These are phyloP conservation scores for Rickenella mellea DNA, from an alignment of 768 basidiomycete species.

Conservation along the genomic window DNA sequence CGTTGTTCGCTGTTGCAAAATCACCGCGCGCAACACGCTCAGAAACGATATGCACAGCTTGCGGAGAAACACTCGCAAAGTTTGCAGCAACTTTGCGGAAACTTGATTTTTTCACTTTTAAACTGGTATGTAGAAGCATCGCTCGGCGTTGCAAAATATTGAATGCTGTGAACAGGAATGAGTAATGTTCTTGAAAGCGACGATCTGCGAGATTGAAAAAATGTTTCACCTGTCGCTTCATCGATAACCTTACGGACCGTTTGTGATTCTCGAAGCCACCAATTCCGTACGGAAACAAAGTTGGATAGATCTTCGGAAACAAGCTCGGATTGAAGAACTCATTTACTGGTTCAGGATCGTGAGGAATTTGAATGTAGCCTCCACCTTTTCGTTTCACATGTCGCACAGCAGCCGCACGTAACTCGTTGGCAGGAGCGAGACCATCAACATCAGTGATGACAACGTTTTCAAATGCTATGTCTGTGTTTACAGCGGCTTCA, in stretches of 20 bases:
- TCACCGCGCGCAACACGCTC: slow-evolving; percentile 15
- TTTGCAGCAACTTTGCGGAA: slow-evolving; percentile 18
- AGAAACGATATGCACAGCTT: slow-evolving; percentile 15
- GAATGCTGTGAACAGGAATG: slow-evolving; percentile 31
- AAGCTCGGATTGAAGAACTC: slow-evolving; percentile 27
- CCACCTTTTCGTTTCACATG: slow-evolving; percentile 22
- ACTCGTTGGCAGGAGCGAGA: slow-evolving; percentile 13
- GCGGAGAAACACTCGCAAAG: slow-evolving; percentile 16
- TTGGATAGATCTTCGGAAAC: slow-evolving; percentile 33
- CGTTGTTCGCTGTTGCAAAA: slow-evolving; percentile 5
- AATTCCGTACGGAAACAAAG: slow-evolving; percentile 32
- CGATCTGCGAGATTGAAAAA: slow-evolving; percentile 20
- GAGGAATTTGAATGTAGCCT: slow-evolving; percentile 19
- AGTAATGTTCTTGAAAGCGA: slow-evolving; percentile 27
- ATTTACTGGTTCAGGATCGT: slow-evolving; percentile 21
- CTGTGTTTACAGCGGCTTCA: slow-evolving; percentile 8
- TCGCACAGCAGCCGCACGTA: slow-evolving; percentile 22
- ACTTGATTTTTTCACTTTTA: slow-evolving; percentile 17
- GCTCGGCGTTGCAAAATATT: slow-evolving; percentile 29
- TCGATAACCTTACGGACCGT: slow-evolving; percentile 11
- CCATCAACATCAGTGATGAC: slow-evolving; percentile 23
- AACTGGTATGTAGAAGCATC: slow-evolving; percentile 20
- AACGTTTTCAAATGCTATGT: slow-evolving; percentile 13
- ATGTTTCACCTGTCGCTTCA: slow-evolving; percentile 26
- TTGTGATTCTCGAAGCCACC: slow-evolving; percentile 29